Evolutionary conservation across 2,329 filamentous ascomycete species (phyloP), one percentile per base, ranked within the genome.

Genomic region (Sclerotinia glacialis): DNA sequence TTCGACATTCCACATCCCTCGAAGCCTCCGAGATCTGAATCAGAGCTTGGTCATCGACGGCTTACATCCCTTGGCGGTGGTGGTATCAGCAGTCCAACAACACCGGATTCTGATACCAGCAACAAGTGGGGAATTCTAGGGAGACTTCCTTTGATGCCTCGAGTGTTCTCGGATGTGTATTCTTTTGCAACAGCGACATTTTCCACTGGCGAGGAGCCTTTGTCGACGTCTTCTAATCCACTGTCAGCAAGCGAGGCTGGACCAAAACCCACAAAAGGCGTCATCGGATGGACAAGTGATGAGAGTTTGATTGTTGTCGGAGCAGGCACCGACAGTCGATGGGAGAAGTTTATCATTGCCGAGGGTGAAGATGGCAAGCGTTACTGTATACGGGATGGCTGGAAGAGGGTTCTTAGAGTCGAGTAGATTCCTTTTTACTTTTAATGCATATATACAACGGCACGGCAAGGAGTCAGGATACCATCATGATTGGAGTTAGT

Each of bases 131-230:
- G 92, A 1, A 85, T 96, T 56, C 80, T 97, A 6, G 88, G 91
- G 69, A 93, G 89, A 74, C 85, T 97, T 8, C 93, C 93, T 0
- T 81, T 96, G 65, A 86, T 97, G 71, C 95, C 95, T 1, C 86
- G 91, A 52, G 84, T 95, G 40, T 96, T 98, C 76, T 94, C 91
- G 1, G 95, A 98, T 71, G 85, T 89, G 11, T 97, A 97, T 77
- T 96, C 92, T 0, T 93, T 94, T 73, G 85, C 91, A 5, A 92
- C 88, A 50, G 85, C 86, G 3, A 87, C 89, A 44, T 98, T 98
- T 73, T 89, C 95, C 72, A 89, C 92, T 47, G 92, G 91, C 3
- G 89, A 95, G 42, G 92, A 96, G 73, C 80, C 83, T 37, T 75
- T 81, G 54, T 89, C 93, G 44, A 91, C 95, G 73, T 79, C 83